Evolutionary conservation across 495 filamentous ascomycete species (phyloP).

Genomic region (Aspergillus conjunctus): DNA sequence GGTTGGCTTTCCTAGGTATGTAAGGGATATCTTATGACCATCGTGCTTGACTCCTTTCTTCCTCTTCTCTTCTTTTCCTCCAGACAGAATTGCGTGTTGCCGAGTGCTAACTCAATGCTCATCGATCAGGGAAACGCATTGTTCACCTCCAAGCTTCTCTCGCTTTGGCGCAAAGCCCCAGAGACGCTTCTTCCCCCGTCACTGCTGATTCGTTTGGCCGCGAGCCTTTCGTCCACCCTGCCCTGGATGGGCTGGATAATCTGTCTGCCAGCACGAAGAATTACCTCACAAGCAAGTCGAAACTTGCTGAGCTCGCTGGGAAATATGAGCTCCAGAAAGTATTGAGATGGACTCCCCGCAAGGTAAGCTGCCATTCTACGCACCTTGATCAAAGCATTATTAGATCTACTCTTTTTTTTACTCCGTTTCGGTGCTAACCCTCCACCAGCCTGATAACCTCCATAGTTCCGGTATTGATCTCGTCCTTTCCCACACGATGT

Average conservation of each 20-base stretch:
- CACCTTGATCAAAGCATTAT: no score
- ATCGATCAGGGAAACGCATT: constrained; percentile 70
- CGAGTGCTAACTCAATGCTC: background rate
- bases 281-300: constrained; percentile 56
- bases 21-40: background rate
- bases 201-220: constrained; percentile 50
- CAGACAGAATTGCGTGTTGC: background rate
- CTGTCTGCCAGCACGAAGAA: constrained; percentile 59
- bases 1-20: constrained; percentile 87
- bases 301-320: constrained; percentile 65
- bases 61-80: background rate
- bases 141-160: constrained; percentile 76
- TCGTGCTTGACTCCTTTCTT: background rate
- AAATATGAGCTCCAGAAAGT: constrained; percentile 72
- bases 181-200: constrained; percentile 23
- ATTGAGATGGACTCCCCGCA: constrained; percentile 82
- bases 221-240: constrained; percentile 70
- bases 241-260: constrained; percentile 70
- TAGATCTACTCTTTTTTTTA: background rate
- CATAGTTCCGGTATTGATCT: constrained; percentile 67
- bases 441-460: constrained; percentile 66
- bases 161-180: constrained; percentile 59
- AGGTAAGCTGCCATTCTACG: constrained; percentile 54
- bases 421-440: background rate
- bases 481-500: constrained; percentile 74